A percentile compares a stretch with the other conserved stretches of the same genome.
Evolutionary conservation across 23 red algal species (phyloP).

Genomic region (Gracilaria gracilis): DNA sequence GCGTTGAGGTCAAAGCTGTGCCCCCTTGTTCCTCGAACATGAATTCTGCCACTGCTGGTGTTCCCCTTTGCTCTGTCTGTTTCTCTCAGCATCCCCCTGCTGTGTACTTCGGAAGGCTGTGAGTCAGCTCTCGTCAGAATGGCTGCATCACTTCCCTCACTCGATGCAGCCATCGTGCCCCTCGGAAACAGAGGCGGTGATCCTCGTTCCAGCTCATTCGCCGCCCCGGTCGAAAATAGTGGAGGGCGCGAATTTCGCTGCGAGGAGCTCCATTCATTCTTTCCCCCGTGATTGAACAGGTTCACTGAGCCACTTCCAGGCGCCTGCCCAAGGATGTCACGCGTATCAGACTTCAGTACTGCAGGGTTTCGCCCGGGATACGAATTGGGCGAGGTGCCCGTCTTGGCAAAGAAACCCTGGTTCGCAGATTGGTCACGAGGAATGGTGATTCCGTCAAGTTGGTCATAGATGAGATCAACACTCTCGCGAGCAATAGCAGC

Average conservation of each 20-base stretch:
- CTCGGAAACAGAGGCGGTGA: background rate
- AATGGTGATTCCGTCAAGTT: background rate
- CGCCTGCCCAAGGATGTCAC: background rate
- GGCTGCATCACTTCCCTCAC: background rate
- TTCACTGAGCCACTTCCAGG: background rate
- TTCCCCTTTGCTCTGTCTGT: background rate
- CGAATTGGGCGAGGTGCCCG: constrained; percentile 7
- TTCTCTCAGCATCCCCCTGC: background rate
- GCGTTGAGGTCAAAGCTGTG: constrained; percentile 44
- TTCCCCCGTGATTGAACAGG: background rate
- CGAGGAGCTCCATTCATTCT: background rate
- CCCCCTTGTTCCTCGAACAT: constrained; percentile 52
- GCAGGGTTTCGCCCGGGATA: background rate
- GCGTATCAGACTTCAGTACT: background rate
- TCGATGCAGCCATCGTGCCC: too few relatives aligned
- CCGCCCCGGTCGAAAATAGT: background rate
- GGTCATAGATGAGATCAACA: constrained; percentile 47
- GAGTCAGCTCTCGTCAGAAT: background rate
- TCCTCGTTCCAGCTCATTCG: background rate
- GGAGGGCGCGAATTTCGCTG: background rate
- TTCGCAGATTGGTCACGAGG: background rate
- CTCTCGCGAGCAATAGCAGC: constrained; percentile 48
- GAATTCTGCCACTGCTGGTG: constrained; percentile 27
- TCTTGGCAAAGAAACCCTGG: background rate
- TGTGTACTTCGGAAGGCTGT: too few relatives aligned